Evolutionary conservation across 208 protist genomes (phyloP), one percentile per base, ranked within the genome.

Genomic region (Entamoeba invadens): DNA sequence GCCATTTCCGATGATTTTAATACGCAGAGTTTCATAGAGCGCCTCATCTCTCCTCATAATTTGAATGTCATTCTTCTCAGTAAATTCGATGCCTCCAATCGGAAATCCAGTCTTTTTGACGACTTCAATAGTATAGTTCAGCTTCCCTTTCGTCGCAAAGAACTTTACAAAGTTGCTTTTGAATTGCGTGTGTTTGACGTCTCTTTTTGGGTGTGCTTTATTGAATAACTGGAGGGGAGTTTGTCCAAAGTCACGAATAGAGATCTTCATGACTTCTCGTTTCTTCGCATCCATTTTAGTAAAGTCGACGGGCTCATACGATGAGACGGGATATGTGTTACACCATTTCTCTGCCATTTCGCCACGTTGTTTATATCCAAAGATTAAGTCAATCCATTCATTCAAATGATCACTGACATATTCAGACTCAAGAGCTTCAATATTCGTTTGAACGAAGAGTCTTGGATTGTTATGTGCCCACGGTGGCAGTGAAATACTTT

Each of bases 341-440:
- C 38, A 45, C 45, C 38, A 35, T 4, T 91, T 10, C 45, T 91
- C 38, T 91, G 77, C 77, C 38, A 45, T 91, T 42, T 91, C 21
- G 16, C 98, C 98, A 45, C 96, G 96, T 87, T 98, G 98, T 87
- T 98, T 97, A 92, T 98, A 98, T 38, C 98, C 98, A 95, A 99
- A 99, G 91, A 99, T 97, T 21, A 99, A 97, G 95, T 99, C 98
- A 93, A 99, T 98, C 98, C 98, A 99, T 92, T 97, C 92, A 94
- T 99, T 97, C 46, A 99, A 94, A 93, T 98, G 95, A n/a, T 97
- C 92, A 4, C 96, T 95, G 0, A 99, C 98, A 94, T 97, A 97
- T 46, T 96, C 96, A 46, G 95, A 97, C 95, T 99, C 98, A 91
- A 99, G 96, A 44, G 98, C 98, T 93, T 97, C 96, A 12, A 97